Base-by-base conservation (phyloP, 352 stramenopile genomes). In the Pythium volutum region DNA sequence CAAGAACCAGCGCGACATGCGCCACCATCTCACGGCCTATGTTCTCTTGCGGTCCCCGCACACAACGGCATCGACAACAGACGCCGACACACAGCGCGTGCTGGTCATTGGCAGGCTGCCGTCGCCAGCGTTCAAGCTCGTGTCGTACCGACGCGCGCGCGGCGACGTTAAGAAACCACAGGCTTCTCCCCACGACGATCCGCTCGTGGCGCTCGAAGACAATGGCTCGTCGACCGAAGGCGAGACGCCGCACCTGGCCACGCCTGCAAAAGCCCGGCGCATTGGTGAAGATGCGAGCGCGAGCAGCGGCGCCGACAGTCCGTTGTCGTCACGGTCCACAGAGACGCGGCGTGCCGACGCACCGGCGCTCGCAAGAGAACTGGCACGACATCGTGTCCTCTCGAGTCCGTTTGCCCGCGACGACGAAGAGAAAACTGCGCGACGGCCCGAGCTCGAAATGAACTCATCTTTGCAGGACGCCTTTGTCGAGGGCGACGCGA, bases 1-100 rank as follows among this genome's bases (percentile, higher is more conserved):
- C 9, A 67, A 74, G 45, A 75, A 48, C 18, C 69, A 82, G 50
- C 76, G 73, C 42, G 69, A 77, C 39, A 79, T 81, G 73, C 71
- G 66, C 11, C 76, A 85, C 43, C 64, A 74, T 22, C 45, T 85
- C 47, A 68, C 66, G 11, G 66, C 67, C 11, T 85, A 85, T 42
- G 65, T 85, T 12, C 68, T 76, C 27, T 61, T 66, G 23, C 50
- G 74, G 34, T 49, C 50, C n/a, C 10, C 49, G 63, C 43, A 54
- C 22, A 57, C 49, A n/a, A n/a, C n/a, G n/a, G 29, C 29, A 34
- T 34, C 27, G 34, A 39, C 36, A 2, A 48, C 55, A 8, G 34
- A 64, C 8, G 6, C n/a, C 4, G 47, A 51, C 23, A 46, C 55
- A 3, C 14, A 67, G 20, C 25, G 67, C 12, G 67, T 61, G 12